These are phyloP conservation scores for Verticillium tricorpus DNA, from an alignment of 2,329 filamentous ascomycete species.

Conservation along the genomic window DNA sequence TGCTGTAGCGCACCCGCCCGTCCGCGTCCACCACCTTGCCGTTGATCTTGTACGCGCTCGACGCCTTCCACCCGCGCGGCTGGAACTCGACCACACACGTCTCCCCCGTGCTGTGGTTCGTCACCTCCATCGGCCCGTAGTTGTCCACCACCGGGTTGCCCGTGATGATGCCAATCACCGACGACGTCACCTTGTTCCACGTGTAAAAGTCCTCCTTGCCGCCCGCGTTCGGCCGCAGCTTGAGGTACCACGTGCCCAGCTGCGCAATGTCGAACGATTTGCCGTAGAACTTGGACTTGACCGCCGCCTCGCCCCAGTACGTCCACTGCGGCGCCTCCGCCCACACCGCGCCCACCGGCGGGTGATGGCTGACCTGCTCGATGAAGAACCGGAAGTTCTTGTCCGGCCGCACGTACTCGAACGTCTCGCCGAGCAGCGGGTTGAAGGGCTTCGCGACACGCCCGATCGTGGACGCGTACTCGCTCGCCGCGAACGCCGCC, in stretches of 20 bases:
- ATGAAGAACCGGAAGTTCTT: constrained; percentile 98
- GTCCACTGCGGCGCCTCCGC: constrained; percentile 93
- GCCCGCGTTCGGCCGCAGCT: constrained; percentile 68
- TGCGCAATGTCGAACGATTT: constrained; percentile 97
- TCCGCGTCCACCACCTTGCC: constrained; percentile 79
- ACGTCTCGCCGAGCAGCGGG: constrained; percentile 90
- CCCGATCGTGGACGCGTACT: constrained; percentile 94
- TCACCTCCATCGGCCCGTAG: constrained; percentile 94
- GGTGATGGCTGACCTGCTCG: constrained; percentile 97
- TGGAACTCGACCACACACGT: constrained; percentile 91
- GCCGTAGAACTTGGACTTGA: constrained; percentile 95
- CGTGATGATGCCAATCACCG: constrained; percentile 97
- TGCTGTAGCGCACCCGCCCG: constrained; percentile 79
- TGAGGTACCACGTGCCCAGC: constrained; percentile 94
- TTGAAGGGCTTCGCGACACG: constrained; percentile 99
- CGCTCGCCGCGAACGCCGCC: constrained; percentile 89
- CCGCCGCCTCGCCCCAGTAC: constrained; percentile 93
- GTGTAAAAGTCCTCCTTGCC: constrained; percentile 86
- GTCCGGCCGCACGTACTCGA: constrained; percentile 91
- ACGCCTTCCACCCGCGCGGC: constrained; percentile 90
- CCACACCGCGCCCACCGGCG: constrained; percentile 87
- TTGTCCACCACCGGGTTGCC: constrained; percentile 97
- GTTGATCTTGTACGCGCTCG: constrained; percentile 80
- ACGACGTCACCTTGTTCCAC: constrained; percentile 98
- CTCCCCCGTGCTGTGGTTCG: constrained; percentile 95